Base-by-base conservation (phyloP, 2,329 filamentous ascomycete genomes). In the Alternaria gansuensis region DNA sequence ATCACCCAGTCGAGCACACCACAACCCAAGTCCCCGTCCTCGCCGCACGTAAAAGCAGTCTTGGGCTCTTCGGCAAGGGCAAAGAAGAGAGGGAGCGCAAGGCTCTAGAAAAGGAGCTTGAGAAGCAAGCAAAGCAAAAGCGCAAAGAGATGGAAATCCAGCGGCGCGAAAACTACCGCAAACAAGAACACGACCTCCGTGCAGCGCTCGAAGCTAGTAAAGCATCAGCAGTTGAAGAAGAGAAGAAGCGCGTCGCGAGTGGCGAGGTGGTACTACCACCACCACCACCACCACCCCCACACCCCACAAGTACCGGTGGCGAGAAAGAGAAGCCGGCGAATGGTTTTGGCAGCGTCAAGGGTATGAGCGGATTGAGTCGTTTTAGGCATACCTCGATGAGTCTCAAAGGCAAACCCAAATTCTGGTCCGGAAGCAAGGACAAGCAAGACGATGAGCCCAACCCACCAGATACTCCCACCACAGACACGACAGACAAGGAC, bases 331-430 rank as follows among this genome's bases (percentile, higher is more conserved):
- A 65, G 17, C 62, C 64, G 36, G 70, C 78, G 23, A 79, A 79
- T 45, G 80, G 82, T 5, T 60, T 62, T 23, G 78, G 75, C 50
- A 77, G 75, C 24, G 65, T 77, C 8, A 66, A 66, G 21, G 66
- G 68, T 21, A 67, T 65, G 34, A 65, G 75, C 50, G 77, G 80
- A 7, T 79, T 95, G 40, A 87, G 86, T 69, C 84, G 91, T 43
- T 88, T 90, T 64, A 86, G 88, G 66, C 84, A 88, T 54, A 87
- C 87, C 9, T 92, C 89, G 75, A 94, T 91, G 80, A 93, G 91
- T 63, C 85, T 96, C 81, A 86, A 90, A 48, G 87, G 89, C 63
- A 92, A 90, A 77, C 90, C 90, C 66, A 88, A 91, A 70, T 85
- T 84, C 31, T 90, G 91, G 71, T 79, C 89, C 80, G 83, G 39